A percentile compares a stretch with the other conserved stretches of the same genome.
Evolutionary conservation across 306 rosid genomes (phyloP).

Genomic region (Myrica gale): DNA sequence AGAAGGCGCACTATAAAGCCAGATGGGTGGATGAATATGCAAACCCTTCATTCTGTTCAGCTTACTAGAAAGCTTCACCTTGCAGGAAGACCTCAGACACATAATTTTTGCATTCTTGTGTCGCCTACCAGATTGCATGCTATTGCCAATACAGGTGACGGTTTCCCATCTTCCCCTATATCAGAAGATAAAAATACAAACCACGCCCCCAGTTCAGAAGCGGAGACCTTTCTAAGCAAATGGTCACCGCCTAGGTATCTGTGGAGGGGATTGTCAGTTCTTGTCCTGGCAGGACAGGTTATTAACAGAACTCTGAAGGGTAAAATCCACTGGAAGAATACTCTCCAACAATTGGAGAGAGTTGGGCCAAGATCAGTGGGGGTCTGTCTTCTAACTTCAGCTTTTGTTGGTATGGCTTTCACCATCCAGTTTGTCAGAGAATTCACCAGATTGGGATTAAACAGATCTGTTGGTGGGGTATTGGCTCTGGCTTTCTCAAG

Average conservation of each 20-base stretch:
- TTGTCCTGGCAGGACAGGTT: conserved; percentile 79
- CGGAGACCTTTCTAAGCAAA: conserved; percentile 44
- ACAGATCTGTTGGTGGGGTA: conserved; percentile 94
- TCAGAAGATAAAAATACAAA: conserved; percentile 50
- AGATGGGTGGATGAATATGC: conserved; percentile 34
- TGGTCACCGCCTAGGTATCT: conserved; percentile 87
- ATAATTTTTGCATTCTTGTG: conserved; percentile 20
- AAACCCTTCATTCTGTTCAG: conserved; percentile 32
- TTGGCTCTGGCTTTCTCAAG: conserved; percentile 92
- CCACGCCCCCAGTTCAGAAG: conserved; percentile 41
- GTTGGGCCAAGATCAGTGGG: conserved; percentile 92
- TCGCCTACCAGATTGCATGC: conserved; percentile 45
- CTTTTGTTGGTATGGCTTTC: conserved; percentile 98
- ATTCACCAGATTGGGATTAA: conserved; percentile 83
- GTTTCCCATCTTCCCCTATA: conserved; percentile 47
- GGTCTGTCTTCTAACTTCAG: conserved; percentile 86
- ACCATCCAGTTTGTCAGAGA: conserved; percentile 92
- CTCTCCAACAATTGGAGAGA: conserved; percentile 86
- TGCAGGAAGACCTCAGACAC: conserved; percentile 31
- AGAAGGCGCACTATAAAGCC: conserved; percentile 42
- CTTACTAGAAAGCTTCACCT: conserved; percentile 31
- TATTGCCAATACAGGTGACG: conserved; percentile 49
- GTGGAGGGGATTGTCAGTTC: conserved; percentile 88
- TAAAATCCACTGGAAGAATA: conserved; percentile 79
- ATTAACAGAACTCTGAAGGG: conserved; percentile 66